Evolutionary conservation across 768 basidiomycete species (phyloP), one percentile per base, ranked within the genome.

Genomic region (Tulasnella sp.): DNA sequence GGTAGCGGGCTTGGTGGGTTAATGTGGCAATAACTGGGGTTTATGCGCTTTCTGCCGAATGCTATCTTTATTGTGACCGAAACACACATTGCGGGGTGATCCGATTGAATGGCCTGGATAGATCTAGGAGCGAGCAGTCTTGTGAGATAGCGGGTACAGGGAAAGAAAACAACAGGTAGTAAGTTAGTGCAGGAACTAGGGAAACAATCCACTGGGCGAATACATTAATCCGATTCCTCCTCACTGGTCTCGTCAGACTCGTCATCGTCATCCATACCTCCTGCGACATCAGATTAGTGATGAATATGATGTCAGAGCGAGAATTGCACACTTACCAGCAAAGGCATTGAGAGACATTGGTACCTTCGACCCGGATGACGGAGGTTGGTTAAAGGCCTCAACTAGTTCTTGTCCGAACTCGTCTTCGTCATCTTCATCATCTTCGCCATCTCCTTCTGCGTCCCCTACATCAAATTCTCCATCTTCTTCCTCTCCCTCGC

Each of bases 341-440:
- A 76, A 72, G 58, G 73, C 70, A 58, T 74, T 74, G 59, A 80
- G 59, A 31, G 80, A 79, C 29, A 81, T 72, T 11, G 78, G 78
- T 34, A 66, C 23, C 14, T 55, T 49, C 6, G 25, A 5, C 17
- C 57, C 29, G 6, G 29, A 14, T 5, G 57, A 17, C 11, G 55
- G 57, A 27, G 37, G 25, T 25, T 49, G 21, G 9, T 52, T 45
- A 8, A 58, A 58, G 23, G 43, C 58, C 19, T 48, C 29, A 21
- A 74, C 71, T 56, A 75, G 63, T 63, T 72, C 69, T 25, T 62
- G 62, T 61, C 71, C 72, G 21, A 76, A 68, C 7, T 66, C 50
- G 23, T 59, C 55, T 12, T 59, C 39, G 12, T 61, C 61, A 7
- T 60, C 63, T 15, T 60, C 62, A n/a, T 52, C 59, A 19, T 52